Evolutionary conservation across 495 filamentous ascomycete genomes (phyloP).

Genomic region (Aspergillus conjunctus): DNA sequence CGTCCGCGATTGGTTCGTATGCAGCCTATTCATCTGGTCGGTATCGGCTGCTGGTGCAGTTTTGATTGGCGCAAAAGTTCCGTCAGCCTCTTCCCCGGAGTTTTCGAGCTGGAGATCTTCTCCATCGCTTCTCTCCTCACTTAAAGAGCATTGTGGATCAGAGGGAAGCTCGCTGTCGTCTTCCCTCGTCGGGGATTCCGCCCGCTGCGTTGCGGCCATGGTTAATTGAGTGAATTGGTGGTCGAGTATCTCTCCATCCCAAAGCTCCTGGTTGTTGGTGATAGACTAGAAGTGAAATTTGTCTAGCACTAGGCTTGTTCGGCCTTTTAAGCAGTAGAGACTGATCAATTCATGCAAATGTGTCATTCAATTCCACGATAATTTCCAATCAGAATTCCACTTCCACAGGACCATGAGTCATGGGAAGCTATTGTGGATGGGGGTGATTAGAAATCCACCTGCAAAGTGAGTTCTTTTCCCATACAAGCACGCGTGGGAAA

Average conservation of each 20-base stretch:
- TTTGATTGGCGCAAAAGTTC: constrained; percentile 34
- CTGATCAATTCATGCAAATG: neutral
- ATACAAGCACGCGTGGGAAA: no score
- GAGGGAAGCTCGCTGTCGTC: constrained; percentile 13
- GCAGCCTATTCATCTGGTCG: constrained; percentile 26
- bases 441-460: neutral
- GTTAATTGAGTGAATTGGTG: neutral
- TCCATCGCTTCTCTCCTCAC: constrained; percentile 19
- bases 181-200: constrained; percentile 11
- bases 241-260: neutral
- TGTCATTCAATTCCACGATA: neutral
- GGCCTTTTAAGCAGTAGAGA: neutral
- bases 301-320: neutral
- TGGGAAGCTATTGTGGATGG: neutral
- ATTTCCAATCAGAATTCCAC: neutral
- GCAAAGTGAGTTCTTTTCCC: neutral
- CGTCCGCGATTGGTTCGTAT: constrained; percentile 28
- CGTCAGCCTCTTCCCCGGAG: constrained; percentile 20
- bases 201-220: constrained; percentile 18
- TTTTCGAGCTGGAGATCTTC: constrained; percentile 20
- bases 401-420: neutral
- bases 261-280: neutral
- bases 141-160: constrained; percentile 11
- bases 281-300: neutral
- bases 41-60: constrained; percentile 19